Conservation (phyloP, 192 early-diverging fungal genomes). For the Anaeromyces robustus region DNA sequence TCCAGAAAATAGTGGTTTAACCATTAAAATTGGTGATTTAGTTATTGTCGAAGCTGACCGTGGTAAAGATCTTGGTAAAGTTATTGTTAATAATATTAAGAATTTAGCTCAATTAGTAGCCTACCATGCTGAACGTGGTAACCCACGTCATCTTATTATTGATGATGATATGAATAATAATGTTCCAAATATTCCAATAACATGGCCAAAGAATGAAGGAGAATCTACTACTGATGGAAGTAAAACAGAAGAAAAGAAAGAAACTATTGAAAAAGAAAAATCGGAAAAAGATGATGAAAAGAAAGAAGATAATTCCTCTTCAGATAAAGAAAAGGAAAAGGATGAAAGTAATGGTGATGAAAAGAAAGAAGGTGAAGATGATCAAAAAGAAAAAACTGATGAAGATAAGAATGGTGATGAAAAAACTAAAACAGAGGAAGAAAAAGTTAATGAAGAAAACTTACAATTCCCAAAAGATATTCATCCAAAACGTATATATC, state of each 20-base stretch:
- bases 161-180: background rate
- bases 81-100: constrained; percentile 50
- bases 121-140: constrained; percentile 9
- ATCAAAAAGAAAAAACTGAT: background rate
- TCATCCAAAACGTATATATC: constrained; percentile 79
- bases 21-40: constrained; percentile 49
- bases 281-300: background rate
- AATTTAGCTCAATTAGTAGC: constrained; percentile 21
- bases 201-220: background rate
- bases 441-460: background rate
- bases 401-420: background rate
- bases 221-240: too few relatives aligned
- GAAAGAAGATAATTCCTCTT: background rate
- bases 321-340: background rate
- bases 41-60: constrained; percentile 83
- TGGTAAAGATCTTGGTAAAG: constrained; percentile 77
- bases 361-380: too few relatives aligned
- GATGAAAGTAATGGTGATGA: too few relatives aligned
- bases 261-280: background rate
- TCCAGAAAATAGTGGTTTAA: constrained; percentile 20
- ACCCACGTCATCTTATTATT: background rate
- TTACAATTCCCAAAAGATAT: constrained; percentile 48
- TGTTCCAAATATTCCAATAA: background rate
- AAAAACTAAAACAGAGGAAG: background rate
- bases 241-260: background rate